Evolutionary conservation across 805 yeast genomes (phyloP).

Genomic region (Henningerozyma blattae): DNA sequence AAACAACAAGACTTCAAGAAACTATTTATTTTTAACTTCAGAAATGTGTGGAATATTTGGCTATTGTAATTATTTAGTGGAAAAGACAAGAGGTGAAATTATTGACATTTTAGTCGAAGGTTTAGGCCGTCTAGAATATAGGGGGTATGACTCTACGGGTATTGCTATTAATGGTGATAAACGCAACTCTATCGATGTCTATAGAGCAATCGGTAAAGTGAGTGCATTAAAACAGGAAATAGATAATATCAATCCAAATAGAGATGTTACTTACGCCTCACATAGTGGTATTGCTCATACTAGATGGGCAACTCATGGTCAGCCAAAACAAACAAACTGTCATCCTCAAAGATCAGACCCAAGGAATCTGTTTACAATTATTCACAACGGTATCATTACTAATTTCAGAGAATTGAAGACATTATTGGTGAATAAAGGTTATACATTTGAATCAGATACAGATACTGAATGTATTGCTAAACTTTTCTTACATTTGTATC

Average conservation of each 20-base stretch:
- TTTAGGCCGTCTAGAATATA: slow-evolving; percentile 77
- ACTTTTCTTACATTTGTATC: slow-evolving; percentile 82
- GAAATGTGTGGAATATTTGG: slow-evolving; percentile 90
- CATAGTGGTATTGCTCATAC: slow-evolving; percentile 98
- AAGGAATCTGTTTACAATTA: slow-evolving; percentile 74
- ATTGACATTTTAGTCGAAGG: slow-evolving; percentile 83
- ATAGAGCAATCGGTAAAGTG: slow-evolving; percentile 88
- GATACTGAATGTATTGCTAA: slow-evolving; percentile 98
- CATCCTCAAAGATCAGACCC: slow-evolving; percentile 94
- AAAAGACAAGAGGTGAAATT: slow-evolving; percentile 85
- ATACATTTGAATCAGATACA: slow-evolving; percentile 77
- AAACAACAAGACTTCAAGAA: too few species aligned
- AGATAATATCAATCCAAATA: slow-evolving; percentile 37
- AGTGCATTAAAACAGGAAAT: slow-evolving; percentile 62
- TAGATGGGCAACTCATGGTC: slow-evolving; percentile 99
- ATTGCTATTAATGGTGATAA: slow-evolving; percentile 87
- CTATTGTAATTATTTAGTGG: slow-evolving; percentile 89
- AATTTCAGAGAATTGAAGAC: slow-evolving; percentile 87
- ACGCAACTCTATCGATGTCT: slow-evolving; percentile 55
- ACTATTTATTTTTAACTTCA: too few species aligned
- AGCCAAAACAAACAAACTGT: slow-evolving; percentile 73
- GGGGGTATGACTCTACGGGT: slow-evolving; percentile 98
- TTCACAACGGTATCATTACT: slow-evolving; percentile 97
- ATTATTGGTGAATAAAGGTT: slow-evolving; percentile 69
- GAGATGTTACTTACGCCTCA: slow-evolving; percentile 54